Evolutionary conservation across 2,329 filamentous ascomycete species (phyloP).

Genomic region (Lanzia echinophila): DNA sequence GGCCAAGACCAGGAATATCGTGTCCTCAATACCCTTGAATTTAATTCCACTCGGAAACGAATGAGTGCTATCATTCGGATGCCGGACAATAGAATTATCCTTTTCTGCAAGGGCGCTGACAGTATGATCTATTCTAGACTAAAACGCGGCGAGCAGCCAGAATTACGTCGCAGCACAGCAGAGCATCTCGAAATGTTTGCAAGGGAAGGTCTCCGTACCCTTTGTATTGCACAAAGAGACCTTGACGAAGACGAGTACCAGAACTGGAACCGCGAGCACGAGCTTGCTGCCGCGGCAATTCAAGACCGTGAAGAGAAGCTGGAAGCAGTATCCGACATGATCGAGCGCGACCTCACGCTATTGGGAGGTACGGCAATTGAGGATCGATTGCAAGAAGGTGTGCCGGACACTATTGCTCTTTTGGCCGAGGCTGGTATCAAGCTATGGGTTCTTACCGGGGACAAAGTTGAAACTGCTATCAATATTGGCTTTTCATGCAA

Average conservation of each 20-base stretch:
- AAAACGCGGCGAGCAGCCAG: conserved; percentile 74
- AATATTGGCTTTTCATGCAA: conserved; percentile 99
- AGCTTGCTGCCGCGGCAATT: conserved; percentile 76
- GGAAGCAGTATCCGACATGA: conserved; percentile 80
- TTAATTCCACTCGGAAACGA: conserved; percentile 92
- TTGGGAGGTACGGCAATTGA: conserved; percentile 95
- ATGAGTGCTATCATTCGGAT: conserved; percentile 97
- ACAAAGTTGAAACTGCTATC: conserved; percentile 99
- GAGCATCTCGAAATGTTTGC: conserved; percentile 97
- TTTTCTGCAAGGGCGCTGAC: conserved; percentile 97
- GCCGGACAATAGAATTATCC: conserved; percentile 80
- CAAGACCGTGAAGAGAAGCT: conserved; percentile 87
- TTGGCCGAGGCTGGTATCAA: conserved; percentile 94
- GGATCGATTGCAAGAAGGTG: conserved; percentile 91
- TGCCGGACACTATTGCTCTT: conserved; percentile 89
- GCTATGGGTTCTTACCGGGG: conserved; percentile 94
- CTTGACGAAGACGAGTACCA: conserved; percentile 78
- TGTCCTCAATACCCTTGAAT: conserved; percentile 91
- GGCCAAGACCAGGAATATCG: conserved; percentile 80
- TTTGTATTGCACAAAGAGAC: conserved; percentile 84
- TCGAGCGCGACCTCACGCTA: conserved; percentile 83
- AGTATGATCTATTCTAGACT: conserved; percentile 94
- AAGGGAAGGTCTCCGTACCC: conserved; percentile 84
- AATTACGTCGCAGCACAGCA: conserved; percentile 76
- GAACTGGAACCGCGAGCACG: conserved; percentile 79